Conservation (phyloP, 2,329 filamentous ascomycete species). For the Arthrobotrys pseudoclavata region DNA sequence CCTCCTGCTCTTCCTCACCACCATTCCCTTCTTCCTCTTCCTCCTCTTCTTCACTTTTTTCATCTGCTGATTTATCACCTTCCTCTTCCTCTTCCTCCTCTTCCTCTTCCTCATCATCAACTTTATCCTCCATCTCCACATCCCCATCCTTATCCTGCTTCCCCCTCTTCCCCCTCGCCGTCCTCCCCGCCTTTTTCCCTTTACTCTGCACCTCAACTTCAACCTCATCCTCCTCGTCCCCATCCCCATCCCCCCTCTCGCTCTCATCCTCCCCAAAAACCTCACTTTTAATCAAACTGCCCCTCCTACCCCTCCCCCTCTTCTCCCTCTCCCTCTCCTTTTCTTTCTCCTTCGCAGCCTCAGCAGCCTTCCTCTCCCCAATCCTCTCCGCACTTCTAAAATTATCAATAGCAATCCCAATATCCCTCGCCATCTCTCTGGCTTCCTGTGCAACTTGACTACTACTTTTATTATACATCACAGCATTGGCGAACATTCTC, state of each 20-base stretch:
- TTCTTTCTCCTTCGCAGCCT: slow-evolving; percentile 56
- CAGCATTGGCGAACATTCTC: slow-evolving; percentile 96
- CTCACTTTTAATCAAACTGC: slow-evolving; percentile 56
- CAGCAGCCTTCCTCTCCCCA: slow-evolving; percentile 62
- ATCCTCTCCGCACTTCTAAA: slow-evolving; percentile 63
- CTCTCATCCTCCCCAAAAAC: slow-evolving; percentile 56
- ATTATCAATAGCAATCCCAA: slow-evolving; percentile 63
- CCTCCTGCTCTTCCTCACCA: neutral
- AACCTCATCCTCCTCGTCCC: slow-evolving; percentile 26
- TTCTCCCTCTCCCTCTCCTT: slow-evolving; percentile 42
- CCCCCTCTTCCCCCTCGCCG: slow-evolving; percentile 13
- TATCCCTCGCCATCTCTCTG: slow-evolving; percentile 63
- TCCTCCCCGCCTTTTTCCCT: neutral
- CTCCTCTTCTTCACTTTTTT: slow-evolving; percentile 29
- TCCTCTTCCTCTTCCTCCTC: slow-evolving; percentile 31
- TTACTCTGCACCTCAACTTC: slow-evolving; percentile 16
- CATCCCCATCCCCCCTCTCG: slow-evolving; percentile 44
- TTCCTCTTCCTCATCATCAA: slow-evolving; percentile 34
- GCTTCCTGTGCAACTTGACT: slow-evolving; percentile 61
- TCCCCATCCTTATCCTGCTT: slow-evolving; percentile 55
- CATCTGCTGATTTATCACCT: slow-evolving; percentile 13
- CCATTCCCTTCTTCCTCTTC: slow-evolving; percentile 18
- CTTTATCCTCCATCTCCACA: slow-evolving; percentile 57
- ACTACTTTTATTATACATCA: slow-evolving; percentile 85
- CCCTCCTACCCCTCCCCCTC: slow-evolving; percentile 35